These are phyloP conservation scores for Myriosclerotinia scirpicola DNA, from an alignment of 2,329 filamentous ascomycete species.

Conservation along the genomic window DNA sequence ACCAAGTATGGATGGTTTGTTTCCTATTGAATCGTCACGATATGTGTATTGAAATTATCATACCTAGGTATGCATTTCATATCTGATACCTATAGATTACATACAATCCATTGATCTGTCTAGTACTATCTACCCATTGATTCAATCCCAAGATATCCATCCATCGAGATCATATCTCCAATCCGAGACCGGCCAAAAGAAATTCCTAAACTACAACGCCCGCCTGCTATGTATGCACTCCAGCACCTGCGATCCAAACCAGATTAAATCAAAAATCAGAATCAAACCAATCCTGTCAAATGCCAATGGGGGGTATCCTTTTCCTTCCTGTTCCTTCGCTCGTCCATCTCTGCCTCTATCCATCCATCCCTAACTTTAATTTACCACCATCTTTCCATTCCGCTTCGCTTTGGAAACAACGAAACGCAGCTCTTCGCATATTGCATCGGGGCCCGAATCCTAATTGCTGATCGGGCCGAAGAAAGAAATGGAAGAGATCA, in stretches of 20 bases:
- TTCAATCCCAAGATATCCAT: no score
- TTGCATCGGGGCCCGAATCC: background rate
- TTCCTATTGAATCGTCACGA: no score
- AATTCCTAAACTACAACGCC: background rate
- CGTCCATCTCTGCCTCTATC: background rate
- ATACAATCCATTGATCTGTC: no score
- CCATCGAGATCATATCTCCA: no score
- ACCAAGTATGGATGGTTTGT: no score
- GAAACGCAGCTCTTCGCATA: background rate
- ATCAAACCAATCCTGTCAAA: background rate
- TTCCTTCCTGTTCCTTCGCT: background rate
- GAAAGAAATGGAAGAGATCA: background rate
- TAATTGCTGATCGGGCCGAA: background rate
- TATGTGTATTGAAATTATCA: no score
- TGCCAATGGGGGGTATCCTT: conserved; percentile 12
- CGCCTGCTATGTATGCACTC: background rate
- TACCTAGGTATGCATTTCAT: no score
- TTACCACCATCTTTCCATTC: background rate
- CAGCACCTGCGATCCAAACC: background rate
- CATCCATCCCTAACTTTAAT: background rate
- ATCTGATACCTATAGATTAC: no score
- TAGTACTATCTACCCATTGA: no score
- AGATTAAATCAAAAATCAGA: background rate
- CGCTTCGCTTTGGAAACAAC: no score
- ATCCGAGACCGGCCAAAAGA: no score